These are phyloP conservation scores for Berkeleyomyces basicola DNA, from an alignment of 2,329 filamentous ascomycete species.

Conservation along the genomic window DNA sequence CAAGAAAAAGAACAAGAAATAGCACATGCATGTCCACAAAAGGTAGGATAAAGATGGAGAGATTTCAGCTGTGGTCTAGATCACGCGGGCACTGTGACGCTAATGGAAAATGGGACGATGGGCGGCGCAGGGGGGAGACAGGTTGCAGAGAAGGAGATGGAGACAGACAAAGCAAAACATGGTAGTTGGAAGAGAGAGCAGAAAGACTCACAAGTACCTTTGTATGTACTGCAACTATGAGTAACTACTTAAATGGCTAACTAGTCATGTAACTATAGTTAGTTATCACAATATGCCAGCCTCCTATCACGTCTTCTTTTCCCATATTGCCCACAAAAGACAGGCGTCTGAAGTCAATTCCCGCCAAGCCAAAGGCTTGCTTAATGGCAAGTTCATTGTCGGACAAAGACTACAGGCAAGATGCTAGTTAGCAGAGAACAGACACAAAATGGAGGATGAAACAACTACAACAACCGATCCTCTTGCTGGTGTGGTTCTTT, in stretches of 20 bases:
- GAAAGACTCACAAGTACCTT: too few relatives aligned
- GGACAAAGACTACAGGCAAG: not conserved
- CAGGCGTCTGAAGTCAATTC: not conserved
- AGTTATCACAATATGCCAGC: not conserved
- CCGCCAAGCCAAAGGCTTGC: not conserved
- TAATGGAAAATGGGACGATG: not conserved
- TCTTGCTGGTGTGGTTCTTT: too few relatives aligned
- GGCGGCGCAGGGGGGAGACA: not conserved
- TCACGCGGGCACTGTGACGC: not conserved
- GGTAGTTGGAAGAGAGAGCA: too few relatives aligned
- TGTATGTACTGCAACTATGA: too few relatives aligned
- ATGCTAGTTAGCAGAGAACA: not conserved
- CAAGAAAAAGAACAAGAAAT: not conserved
- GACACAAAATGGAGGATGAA: not conserved
- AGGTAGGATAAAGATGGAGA: not conserved
- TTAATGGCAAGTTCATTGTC: not conserved
- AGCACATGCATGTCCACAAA: too few relatives aligned
- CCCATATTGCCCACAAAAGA: not conserved
- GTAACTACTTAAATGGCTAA: too few relatives aligned
- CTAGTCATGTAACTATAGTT: too few relatives aligned
- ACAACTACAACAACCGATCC: not conserved
- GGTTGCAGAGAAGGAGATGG: not conserved
- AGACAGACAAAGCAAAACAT: not conserved
- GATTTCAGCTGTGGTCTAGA: not conserved
- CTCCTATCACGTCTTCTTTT: not conserved